phyloP scores from a whole-genome alignment of 1,139 yeast genomes.

The Candida sp. region DNA sequence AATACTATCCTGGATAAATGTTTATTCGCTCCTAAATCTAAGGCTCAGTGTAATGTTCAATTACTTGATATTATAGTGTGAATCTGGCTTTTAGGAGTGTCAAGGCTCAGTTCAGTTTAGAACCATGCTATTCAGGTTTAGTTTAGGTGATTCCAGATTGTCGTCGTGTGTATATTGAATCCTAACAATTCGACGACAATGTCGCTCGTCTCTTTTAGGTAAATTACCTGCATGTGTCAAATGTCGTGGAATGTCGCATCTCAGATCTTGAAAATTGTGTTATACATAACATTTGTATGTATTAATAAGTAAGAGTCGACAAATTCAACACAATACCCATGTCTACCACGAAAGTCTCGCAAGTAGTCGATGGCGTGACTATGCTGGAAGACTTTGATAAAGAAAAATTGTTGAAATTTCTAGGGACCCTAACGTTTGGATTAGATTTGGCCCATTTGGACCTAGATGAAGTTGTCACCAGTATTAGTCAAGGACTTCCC shows the following conservation, averaged over 20 bases:
- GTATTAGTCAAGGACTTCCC: conserved; percentile 29
- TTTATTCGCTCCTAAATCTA: too few species aligned
- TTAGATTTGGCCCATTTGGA: conserved; percentile 18
- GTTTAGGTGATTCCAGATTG: too few species aligned
- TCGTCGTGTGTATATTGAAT: too few species aligned
- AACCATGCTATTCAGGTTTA: too few species aligned
- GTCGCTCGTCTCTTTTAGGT: background rate
- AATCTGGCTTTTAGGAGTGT: too few species aligned
- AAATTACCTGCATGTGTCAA: background rate
- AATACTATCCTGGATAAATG: too few species aligned
- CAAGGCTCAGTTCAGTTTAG: too few species aligned
- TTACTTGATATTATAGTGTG: too few species aligned
- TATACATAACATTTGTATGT: background rate
- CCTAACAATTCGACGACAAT: too few species aligned
- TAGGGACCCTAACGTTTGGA: conserved; percentile 13
- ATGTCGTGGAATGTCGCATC: background rate
- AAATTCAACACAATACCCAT: background rate
- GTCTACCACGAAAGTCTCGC: background rate
- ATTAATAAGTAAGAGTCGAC: background rate
- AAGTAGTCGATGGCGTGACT: conserved; percentile 4
- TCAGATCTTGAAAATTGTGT: background rate
- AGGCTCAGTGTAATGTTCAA: too few species aligned
- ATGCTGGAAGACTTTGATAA: conserved; percentile 10
- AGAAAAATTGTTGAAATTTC: conserved; percentile 11
- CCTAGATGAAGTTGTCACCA: conserved; percentile 19